Evolutionary conservation across 257 asterid genomes (phyloP).

Genomic region (Solanum arcanum): DNA sequence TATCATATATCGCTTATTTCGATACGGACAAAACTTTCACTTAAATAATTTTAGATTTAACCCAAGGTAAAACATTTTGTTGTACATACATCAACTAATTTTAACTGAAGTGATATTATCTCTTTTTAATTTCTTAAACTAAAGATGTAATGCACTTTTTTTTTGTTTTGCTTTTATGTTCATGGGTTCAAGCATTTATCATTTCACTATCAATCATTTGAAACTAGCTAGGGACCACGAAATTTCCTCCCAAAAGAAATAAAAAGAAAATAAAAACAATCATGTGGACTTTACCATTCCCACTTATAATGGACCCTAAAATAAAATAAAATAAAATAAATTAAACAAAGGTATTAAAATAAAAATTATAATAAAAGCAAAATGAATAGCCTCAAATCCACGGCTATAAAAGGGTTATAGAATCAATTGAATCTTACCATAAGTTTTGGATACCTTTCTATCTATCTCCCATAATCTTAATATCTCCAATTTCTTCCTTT

Average conservation of each 20-base stretch:
- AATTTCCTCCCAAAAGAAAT: background rate
- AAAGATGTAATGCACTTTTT: background rate
- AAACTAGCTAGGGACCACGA: background rate
- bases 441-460: background rate
- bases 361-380: background rate
- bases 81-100: background rate
- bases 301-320: background rate
- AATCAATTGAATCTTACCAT: constrained; percentile 3
- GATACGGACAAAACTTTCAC: background rate
- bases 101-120: background rate
- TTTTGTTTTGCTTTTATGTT: background rate
- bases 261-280: background rate
- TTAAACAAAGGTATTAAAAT: background rate
- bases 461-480: background rate
- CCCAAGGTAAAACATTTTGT: background rate
- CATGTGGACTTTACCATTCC: background rate
- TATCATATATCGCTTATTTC: background rate
- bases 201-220: background rate
- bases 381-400: background rate
- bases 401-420: constrained; percentile 15
- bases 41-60: background rate
- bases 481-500: background rate
- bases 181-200: background rate
- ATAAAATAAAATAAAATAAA: background rate
- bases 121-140: background rate